Conservation (phyloP, 257 asterid genomes). For the Solanum raphanifolium region DNA sequence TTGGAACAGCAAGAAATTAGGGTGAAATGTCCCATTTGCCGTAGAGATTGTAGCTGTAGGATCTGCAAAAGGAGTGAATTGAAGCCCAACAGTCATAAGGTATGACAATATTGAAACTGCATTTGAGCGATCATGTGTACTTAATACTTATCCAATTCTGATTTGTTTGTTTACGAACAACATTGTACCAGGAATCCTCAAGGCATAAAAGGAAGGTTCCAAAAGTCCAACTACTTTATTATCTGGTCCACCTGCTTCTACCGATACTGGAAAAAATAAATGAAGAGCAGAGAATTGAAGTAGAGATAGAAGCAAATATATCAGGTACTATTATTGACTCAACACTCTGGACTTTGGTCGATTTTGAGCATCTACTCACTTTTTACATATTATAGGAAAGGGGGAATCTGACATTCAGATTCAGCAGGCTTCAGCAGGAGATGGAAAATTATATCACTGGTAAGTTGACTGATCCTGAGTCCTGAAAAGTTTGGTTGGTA, state of each 20-base stretch:
- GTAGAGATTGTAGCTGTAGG: slow-evolving; percentile 60
- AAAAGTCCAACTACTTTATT: slow-evolving; percentile 50
- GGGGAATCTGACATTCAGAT: slow-evolving; percentile 40
- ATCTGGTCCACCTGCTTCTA: slow-evolving; percentile 64
- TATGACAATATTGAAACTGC: slow-evolving; percentile 19
- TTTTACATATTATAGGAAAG: slow-evolving; percentile 40
- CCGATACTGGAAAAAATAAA: slow-evolving; percentile 71
- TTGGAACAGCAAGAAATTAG: slow-evolving; percentile 67
- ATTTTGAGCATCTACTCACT: neutral
- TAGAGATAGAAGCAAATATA: slow-evolving; percentile 58
- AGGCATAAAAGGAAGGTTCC: slow-evolving; percentile 46
- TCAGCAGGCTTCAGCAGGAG: slow-evolving; percentile 33
- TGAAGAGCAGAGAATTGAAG: slow-evolving; percentile 52
- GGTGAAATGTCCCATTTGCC: slow-evolving; percentile 72
- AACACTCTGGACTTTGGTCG: neutral
- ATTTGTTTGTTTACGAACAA: slow-evolving; percentile 10
- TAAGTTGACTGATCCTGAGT: slow-evolving; percentile 22
- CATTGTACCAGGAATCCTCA: slow-evolving; percentile 40
- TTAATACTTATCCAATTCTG: slow-evolving; percentile 5
- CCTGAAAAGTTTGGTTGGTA: slow-evolving; percentile 9
- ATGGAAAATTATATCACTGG: slow-evolving; percentile 45
- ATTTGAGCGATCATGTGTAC: neutral
- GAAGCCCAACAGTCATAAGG: slow-evolving; percentile 42
- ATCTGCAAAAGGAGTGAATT: slow-evolving; percentile 47
- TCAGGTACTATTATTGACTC: slow-evolving; percentile 36